Base-by-base conservation (phyloP, 345 rosid genomes). In the Camelina hispida region DNA sequence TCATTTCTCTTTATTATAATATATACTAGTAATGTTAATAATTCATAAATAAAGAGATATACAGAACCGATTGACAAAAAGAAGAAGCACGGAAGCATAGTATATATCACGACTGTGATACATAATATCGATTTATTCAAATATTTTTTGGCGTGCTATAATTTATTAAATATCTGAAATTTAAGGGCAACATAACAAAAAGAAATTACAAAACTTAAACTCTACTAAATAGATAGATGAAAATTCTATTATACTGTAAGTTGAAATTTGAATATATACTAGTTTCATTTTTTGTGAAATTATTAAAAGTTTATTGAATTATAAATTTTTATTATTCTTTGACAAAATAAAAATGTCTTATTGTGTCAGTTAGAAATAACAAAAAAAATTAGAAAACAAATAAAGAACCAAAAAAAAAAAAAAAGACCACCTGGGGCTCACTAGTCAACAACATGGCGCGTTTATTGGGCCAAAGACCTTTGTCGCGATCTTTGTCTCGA, bases 401-500 rank as follows among this genome's bases (percentile, higher is more conserved):
- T 22, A 67, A 20, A 28, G 16, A 28, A 28, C 22, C 14, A 4
- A 57, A 58, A 23, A 40, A 38, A 13, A 6, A 43, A 15, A 51
- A 23, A 68, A 20, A n/a, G 43, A 62, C 34, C 71, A 56, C 66
- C 51, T 54, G 75, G 75, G 80, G 43, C 76, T 54, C 71, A 62
- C 71, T 35, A 63, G 66, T 77, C 43, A 40, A 37, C 75, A 48
- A 58, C 47, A 30, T 65, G 80, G 75, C 17, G 65, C 71, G 71
- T 76, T 73, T 52, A 14, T 63, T 51, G 60, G 52, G 71, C 40
- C 71, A 71, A 16, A 9, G 69, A 76, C 79, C 11, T 68, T 61
- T 67, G 78, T 74, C 60, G 52, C 20, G 70, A 76, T 69, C 28
- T 62, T 76, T 63, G 71, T 77, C 71, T 32, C 25, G 46, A 63